These are phyloP conservation scores for Agapanthus africanus DNA, from an alignment of 106 monocot genomes.

Conservation along the genomic window DNA sequence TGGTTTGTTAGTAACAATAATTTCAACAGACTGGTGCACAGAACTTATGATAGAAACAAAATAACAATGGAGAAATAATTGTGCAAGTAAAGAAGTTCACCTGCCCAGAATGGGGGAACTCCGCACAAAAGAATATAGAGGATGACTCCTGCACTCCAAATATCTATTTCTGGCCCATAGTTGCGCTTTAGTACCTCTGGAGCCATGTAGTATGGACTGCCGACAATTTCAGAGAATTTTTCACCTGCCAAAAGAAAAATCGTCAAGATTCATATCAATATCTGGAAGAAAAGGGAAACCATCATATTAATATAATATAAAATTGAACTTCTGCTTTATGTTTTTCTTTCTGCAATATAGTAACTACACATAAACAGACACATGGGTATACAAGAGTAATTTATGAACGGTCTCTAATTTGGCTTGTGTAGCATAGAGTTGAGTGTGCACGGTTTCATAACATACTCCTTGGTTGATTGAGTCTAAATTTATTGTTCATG, in stretches of 20 bases:
- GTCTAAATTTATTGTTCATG: too few species aligned
- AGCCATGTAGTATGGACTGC: conserved; percentile 33
- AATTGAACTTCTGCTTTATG: background rate
- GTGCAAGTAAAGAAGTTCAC: conserved; percentile 5
- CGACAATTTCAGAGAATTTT: conserved; percentile 29
- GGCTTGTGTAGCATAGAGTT: too few species aligned
- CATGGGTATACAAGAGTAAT: too few species aligned
- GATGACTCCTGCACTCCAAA: conserved; percentile 29
- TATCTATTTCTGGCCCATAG: conserved; percentile 27
- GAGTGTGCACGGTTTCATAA: too few species aligned
- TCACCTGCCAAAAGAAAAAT: conserved; percentile 11
- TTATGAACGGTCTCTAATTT: too few species aligned
- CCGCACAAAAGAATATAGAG: conserved; percentile 32
- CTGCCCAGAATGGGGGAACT: conserved; percentile 33
- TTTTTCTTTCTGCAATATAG: background rate
- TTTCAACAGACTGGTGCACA: background rate
- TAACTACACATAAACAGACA: background rate
- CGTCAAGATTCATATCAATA: conserved; percentile 1
- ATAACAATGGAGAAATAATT: background rate
- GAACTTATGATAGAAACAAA: background rate
- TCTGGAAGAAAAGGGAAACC: background rate
- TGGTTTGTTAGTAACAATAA: background rate
- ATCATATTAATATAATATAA: background rate
- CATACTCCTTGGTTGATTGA: too few species aligned
- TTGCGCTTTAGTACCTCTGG: conserved; percentile 27